Base-by-base conservation (phyloP, 805 yeast species). In the Nematodospora valgi region DNA sequence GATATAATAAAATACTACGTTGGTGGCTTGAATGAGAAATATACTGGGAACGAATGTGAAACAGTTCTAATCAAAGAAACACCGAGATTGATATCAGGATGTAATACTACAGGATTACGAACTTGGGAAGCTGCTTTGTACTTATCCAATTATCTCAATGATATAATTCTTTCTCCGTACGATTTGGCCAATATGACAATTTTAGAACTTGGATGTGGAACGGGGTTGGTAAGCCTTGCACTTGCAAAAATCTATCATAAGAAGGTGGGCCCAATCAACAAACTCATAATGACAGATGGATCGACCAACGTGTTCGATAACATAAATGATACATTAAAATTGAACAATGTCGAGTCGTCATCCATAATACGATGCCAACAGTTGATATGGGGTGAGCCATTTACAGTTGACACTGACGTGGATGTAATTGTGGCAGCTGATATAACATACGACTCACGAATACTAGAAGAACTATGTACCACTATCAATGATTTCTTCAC, bases 101-200 rank as follows among this genome's bases (percentile, higher is more conserved):
- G 62, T n/a, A 95, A 94, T 4, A 82, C 95, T 1, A 91, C 97
- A 0, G 97, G 97, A 0, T 59, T 78, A 36, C 64, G 97, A 26
- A 91, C 97, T 0, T 89, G 97, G 98, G 96, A 87, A 51, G 97
- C 96, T 2, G 83, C 95, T 0, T 46, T 85, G 5, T 86, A 67
- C 35, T 58, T 91, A 6, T 62, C 82, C 1, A 69, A 78, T 24
- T 82, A 62, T 46, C 45, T 85, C 11, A 43, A 49, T 35, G 27
- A 39, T 17, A 12, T 27, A 15, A 7, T 12, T 4, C 10, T 19
- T 11, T 8, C 35, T 16, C 14, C 26, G 8, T 27, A 37, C 22
- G 37, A 41, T 23, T 48, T 61, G 12, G 40, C 36, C 2, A 51
- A 51, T n/a, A 49, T 50, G 22, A 51, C 50, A 0, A 60, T 84